Conservation (phyloP, 1,139 yeast species). For the Kodamaea suecica region DNA sequence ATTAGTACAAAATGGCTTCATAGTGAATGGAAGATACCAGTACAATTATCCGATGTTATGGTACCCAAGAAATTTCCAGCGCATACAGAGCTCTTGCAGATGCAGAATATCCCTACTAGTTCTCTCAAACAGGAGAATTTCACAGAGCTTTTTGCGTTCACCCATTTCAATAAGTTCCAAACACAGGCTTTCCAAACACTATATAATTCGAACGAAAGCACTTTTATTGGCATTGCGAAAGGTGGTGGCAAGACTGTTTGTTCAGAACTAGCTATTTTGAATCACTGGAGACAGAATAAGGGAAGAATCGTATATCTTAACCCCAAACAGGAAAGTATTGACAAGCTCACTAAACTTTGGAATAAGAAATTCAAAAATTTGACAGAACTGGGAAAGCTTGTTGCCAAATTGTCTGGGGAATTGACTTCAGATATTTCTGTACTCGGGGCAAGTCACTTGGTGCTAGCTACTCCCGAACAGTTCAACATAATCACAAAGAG, state of each 20-base stretch:
- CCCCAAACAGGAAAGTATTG: slow-evolving; percentile 58
- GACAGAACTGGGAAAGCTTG: slow-evolving; percentile 38
- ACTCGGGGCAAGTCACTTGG: slow-evolving; percentile 57
- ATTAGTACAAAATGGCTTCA: slow-evolving; percentile 86
- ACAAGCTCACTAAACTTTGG: slow-evolving; percentile 51
- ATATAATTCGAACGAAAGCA: slow-evolving; percentile 55
- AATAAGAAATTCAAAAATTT: slow-evolving; percentile 38
- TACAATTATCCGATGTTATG: slow-evolving; percentile 51
- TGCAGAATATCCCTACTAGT: slow-evolving; percentile 47
- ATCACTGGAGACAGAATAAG: slow-evolving; percentile 63
- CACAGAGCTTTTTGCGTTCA: slow-evolving; percentile 41
- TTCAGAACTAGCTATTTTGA: slow-evolving; percentile 70
- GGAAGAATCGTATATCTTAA: slow-evolving; percentile 63
- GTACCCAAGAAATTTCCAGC: slow-evolving; percentile 71
- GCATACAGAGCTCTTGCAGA: slow-evolving; percentile 52
- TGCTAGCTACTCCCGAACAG: slow-evolving; percentile 77
- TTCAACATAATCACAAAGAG: slow-evolving; percentile 71
- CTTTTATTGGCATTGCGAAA: slow-evolving; percentile 68
- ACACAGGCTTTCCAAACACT: slow-evolving; percentile 64
- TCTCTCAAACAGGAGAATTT: slow-evolving; percentile 49
- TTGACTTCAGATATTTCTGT: slow-evolving; percentile 50
- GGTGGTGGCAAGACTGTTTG: slow-evolving; percentile 74
- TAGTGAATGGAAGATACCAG: slow-evolving; percentile 61
- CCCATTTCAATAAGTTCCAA: slow-evolving; percentile 66
- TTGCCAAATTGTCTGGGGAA: slow-evolving; percentile 66